A percentile compares a stretch with the other conserved stretches of the same genome.
These are phyloP conservation scores for Rhodotorula paludigena DNA, from an alignment of 768 basidiomycete genomes.

Conservation along the genomic window DNA sequence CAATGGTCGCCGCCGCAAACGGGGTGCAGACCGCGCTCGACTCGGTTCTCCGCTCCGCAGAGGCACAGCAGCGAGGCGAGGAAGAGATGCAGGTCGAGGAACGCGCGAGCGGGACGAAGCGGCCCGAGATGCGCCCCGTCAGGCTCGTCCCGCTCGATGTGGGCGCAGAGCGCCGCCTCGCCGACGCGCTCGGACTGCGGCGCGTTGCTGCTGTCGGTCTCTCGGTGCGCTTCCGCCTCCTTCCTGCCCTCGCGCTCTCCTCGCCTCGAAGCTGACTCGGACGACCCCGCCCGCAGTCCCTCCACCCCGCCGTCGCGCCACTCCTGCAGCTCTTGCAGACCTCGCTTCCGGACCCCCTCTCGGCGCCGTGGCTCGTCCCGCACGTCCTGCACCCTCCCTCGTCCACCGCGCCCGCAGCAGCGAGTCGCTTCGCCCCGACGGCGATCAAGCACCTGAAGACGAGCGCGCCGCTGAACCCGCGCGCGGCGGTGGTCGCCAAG, in stretches of 20 bases:
- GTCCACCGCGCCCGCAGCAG: conserved; percentile 35
- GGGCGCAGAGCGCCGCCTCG: conserved; percentile 56
- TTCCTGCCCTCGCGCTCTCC: not conserved
- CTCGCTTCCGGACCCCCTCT: conserved; percentile 51
- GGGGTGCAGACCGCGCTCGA: conserved; percentile 45
- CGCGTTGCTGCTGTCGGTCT: conserved; percentile 64
- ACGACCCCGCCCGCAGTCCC: conserved; percentile 44
- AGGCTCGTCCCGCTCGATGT: not conserved
- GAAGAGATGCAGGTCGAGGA: not conserved
- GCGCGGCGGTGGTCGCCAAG: conserved; percentile 53
- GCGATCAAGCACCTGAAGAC: conserved; percentile 78
- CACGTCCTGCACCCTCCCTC: conserved; percentile 22
- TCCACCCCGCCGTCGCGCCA: conserved; percentile 49
- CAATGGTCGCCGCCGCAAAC: conserved; percentile 72
- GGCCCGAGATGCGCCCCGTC: not conserved
- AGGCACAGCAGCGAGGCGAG: not conserved
- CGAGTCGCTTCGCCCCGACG: conserved; percentile 56
- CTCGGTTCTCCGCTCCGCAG: not conserved
- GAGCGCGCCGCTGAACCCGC: conserved; percentile 73
- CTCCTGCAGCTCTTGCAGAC: conserved; percentile 49
- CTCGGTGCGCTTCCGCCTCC: conserved; percentile 60
- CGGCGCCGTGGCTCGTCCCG: conserved; percentile 62
- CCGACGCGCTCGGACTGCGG: conserved; percentile 61
- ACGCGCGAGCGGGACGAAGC: not conserved
- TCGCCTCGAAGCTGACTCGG: not conserved